Evolutionary conservation across 768 basidiomycete genomes (phyloP), one percentile per base, ranked within the genome.

Genomic region (Sporobolomyces pararoseus): DNA sequence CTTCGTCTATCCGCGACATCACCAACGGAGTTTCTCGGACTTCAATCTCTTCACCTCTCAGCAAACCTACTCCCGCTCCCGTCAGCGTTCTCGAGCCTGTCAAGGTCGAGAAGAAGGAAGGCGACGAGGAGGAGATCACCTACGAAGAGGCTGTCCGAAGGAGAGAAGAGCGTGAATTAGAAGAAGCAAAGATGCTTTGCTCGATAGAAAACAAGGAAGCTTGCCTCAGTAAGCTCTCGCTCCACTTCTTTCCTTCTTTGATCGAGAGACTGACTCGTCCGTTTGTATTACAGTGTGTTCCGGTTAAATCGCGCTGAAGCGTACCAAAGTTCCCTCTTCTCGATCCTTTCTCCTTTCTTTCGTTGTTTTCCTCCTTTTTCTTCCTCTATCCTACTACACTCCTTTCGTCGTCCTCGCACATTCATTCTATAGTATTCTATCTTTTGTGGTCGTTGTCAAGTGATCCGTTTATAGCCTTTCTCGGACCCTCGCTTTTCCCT

Each of bases 191-290:
- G 81, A 79, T 93, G 66, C 80, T 84, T 78, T 95, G 93, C 77
- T 90, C 89, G 71, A 5, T 65, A 4, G 91, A 94, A 79, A 95
- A 95, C 81, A 93, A 93, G 83, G 92, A 95, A 63, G 90, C 89
- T 1, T 95, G 91, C 78, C 76, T 92, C 78, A 93, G 59, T 93
- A 90, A 92, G 90, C 34, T 21, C 7, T 19, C 31, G 10, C 37
- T 51, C 9, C 9, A 25, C n/a, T 42, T 25, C 17, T 46, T 21
- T 12, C 23, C 19, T 37, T 4, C 3, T 27, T 35, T 13, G 10
- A 7, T 3, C 0, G 7, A 25, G n/a, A 39, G 34, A 42, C 49
- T 42, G 1, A 19, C 54, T n/a, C 23, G 9, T 35, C 44, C 21
- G 17, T 53, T 31, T 19, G 1, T 27, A 6, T 21, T 9, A 46